Evolutionary conservation across 441 rosid species (phyloP), one percentile per base, ranked within the genome.

Genomic region (Theobroma grandiflorum): DNA sequence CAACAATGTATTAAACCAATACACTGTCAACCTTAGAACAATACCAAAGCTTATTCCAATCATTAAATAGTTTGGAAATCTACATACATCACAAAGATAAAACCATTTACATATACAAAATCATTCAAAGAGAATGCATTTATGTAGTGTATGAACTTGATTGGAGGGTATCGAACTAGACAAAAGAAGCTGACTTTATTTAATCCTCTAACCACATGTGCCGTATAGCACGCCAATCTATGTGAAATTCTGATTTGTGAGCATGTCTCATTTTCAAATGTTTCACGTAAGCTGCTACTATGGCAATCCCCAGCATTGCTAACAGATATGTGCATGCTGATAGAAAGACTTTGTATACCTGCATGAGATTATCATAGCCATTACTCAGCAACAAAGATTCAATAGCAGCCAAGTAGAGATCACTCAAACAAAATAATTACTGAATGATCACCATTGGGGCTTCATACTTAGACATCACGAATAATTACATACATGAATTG

Each of bases 171-270:
- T 2, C 74, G 14, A 47, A 70, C 42, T 40, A 31, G n/a, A 33
- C 7, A 47, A 70, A 69, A 3, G 40, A 70, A 7, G 58, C 20
- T 2, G 59, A 33, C 22, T 33, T 16, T 6, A 8, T 7, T 18
- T 33, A 16, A 8, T 50, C 59, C 2, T 37, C 87, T 42, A 78
- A 83, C 95, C 95, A 89, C 83, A 91, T 4, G 68, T 87, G 89
- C 73, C 91, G 84, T 49, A 86, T 79, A 18, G 83, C 37, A 85
- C n/a, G 78, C 91, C 92, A 87, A 82, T 89, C 89, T 55, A 86
- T 11, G 52, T 69, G 59, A 80, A 22, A 37, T 6, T 79, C 50
- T 38, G 84, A 42, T 68, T 84, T 53, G 3, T 50, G 49, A 37
- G 69, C 71, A 26, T 2, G 73, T 47, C 14, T 67, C 4, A 8